Evolutionary conservation across 495 filamentous ascomycete species (phyloP).

Genomic region (Penicillium robsamsonii): DNA sequence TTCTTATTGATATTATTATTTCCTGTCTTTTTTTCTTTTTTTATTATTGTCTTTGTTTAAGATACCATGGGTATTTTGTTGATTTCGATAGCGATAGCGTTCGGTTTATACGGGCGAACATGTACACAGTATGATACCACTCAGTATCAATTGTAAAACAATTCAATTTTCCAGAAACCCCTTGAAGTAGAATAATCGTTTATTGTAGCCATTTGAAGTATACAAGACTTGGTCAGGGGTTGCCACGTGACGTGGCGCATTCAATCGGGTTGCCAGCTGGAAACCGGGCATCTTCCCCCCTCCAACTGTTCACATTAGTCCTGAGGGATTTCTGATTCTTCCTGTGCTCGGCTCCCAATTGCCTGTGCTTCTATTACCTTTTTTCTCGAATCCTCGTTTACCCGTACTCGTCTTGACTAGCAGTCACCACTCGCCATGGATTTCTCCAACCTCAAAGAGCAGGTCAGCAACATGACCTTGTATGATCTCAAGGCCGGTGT

Average conservation of each 20-base stretch:
- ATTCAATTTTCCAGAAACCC: not conserved
- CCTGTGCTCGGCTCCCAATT: constrained; percentile 17
- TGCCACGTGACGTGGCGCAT: constrained; percentile 41
- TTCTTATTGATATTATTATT: constrained; percentile 31
- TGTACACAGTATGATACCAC: constrained; percentile 28
- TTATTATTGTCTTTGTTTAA: constrained; percentile 28
- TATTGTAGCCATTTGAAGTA: constrained; percentile 5
- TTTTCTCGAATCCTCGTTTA: constrained; percentile 5
- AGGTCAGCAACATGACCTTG: constrained; percentile 89
- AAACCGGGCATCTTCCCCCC: constrained; percentile 25
- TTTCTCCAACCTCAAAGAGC: constrained; percentile 77
- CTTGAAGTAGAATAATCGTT: not conserved
- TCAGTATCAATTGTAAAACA: constrained; percentile 7
- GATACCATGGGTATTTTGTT: constrained; percentile 36
- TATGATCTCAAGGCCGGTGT: constrained; percentile 98
- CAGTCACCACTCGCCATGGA: constrained; percentile 62
- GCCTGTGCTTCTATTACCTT: constrained; percentile 1
- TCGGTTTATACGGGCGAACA: constrained; percentile 22
- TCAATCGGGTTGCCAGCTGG: constrained; percentile 38
- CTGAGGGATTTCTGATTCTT: constrained; percentile 20
- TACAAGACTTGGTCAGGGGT: constrained; percentile 30
- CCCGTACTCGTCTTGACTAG: constrained; percentile 16
- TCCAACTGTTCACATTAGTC: constrained; percentile 17
- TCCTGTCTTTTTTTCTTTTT: constrained; percentile 22
- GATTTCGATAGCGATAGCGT: constrained; percentile 27